A percentile compares a stretch with the other conserved stretches of the same genome.
Evolutionary conservation across 768 basidiomycete species (phyloP).

Genomic region (Lactifluus pinguis): DNA sequence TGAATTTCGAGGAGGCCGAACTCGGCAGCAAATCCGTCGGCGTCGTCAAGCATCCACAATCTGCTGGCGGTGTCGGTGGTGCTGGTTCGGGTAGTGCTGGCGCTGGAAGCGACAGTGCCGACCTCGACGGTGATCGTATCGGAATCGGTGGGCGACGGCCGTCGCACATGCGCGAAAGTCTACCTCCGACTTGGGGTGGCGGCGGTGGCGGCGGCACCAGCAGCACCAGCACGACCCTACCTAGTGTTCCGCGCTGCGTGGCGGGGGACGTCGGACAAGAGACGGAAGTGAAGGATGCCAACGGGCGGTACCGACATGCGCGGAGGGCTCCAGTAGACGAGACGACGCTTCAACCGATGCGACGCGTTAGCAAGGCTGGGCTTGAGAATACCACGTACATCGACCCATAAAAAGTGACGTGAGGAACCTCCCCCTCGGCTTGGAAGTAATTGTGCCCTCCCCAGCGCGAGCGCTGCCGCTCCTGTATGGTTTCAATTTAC

Average conservation of each 20-base stretch:
- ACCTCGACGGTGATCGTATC: slow-evolving; percentile 29
- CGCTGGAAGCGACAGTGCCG: slow-evolving; percentile 17
- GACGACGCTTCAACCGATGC: slow-evolving; percentile 78
- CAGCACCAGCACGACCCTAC: slow-evolving; percentile 15
- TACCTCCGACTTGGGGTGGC: slow-evolving; percentile 47
- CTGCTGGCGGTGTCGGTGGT: slow-evolving; percentile 24
- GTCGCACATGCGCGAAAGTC: slow-evolving; percentile 64
- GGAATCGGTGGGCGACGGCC: slow-evolving; percentile 38
- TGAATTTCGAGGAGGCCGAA: slow-evolving; percentile 92
- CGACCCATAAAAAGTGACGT: neutral
- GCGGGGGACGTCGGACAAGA: slow-evolving; percentile 70
- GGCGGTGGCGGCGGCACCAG: slow-evolving; percentile 19
- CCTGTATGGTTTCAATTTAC: neutral
- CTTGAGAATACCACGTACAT: slow-evolving; percentile 48
- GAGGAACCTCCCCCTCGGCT: no score
- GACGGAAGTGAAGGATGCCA: slow-evolving; percentile 80
- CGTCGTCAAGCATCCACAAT: slow-evolving; percentile 40
- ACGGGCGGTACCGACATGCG: slow-evolving; percentile 81
- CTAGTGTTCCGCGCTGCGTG: slow-evolving; percentile 23
- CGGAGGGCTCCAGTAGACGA: slow-evolving; percentile 83
- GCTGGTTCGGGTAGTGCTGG: neutral
- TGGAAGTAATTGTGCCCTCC: neutral
- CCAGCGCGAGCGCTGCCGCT: neutral
- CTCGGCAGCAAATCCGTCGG: slow-evolving; percentile 69
- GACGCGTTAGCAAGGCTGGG: slow-evolving; percentile 89